Conservation (phyloP, 148 eudicot species). For the Silene latifolia region DNA sequence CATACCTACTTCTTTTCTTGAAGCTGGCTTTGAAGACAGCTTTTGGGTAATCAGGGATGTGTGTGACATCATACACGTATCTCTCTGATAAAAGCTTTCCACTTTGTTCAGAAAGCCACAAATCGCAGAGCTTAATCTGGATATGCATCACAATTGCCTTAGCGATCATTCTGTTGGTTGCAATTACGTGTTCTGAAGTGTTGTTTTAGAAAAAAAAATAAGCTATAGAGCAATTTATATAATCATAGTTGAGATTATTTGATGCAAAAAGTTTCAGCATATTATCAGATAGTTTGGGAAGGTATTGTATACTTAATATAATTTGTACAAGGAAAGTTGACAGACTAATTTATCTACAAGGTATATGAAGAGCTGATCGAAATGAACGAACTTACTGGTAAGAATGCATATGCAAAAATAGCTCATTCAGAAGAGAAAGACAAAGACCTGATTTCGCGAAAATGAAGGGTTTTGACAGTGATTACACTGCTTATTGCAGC, state of each 20-base stretch:
- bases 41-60: slow-evolving; percentile 67
- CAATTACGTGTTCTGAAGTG: slow-evolving; percentile 35
- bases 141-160: slow-evolving; percentile 47
- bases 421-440: no score
- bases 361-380: no score
- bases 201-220: slow-evolving; percentile 14
- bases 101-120: slow-evolving; percentile 33
- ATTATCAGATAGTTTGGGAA: not conserved
- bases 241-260: not conserved
- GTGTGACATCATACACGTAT: slow-evolving; percentile 37
- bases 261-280: not conserved
- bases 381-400: no score
- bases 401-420: no score
- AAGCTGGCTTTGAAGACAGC: slow-evolving; percentile 59
- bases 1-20: slow-evolving; percentile 51
- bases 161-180: slow-evolving; percentile 40
- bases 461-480: no score
- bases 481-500: no score
- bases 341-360: no score
- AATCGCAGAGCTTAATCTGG: slow-evolving; percentile 37
- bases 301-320: no score
- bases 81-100: slow-evolving; percentile 45
- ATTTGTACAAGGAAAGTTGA: no score
- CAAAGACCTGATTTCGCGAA: no score
- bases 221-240: not conserved